Base-by-base conservation (phyloP, 257 asterid genomes). In the Solanum sejunctum region DNA sequence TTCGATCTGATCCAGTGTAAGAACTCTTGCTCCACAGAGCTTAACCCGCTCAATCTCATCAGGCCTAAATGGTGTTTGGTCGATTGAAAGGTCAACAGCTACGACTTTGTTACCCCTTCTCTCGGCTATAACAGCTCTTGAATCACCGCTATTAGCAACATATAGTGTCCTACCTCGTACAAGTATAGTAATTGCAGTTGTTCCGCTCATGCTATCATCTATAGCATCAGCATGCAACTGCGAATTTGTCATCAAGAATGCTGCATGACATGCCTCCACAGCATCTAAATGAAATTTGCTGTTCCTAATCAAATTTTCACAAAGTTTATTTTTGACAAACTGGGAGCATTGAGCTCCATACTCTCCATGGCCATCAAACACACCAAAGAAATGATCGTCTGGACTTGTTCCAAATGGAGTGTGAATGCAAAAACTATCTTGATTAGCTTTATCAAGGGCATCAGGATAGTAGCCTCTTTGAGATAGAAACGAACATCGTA, bases 151-250 rank as follows among this genome's bases (percentile, higher is more conserved):
- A 89, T 96, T 96, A 58, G 98, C 94, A 83, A 94, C 93, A 91
- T 92, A 96, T 70, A 96, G 87, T 4, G 89, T 93, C 83, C 85
- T 92, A 77, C 98, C 99, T 17, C 97, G 89, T 61, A 96, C 98
- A 84, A 94, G 86, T 71, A 96, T 84, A 10, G 99, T 94, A 41
- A 94, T 89, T 36, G 99, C 98, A 79, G 99, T 96, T 82, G 99
- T 96, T 69, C 99, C 99, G 49, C 99, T 96, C 99, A 96, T 96
- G 93, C 97, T 92, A 91, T 96, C 99, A 89, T 96, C 99, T 88
- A 96, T 41, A 69, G 43, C 84, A 89, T 94, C 98, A 72, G 86
- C 92, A 67, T 93, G 98, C 89, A 96, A 86, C 83, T 96, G 97
- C 5, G 95, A 84, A 89, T 96, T 96, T 63, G 99, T 96, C 51